These are phyloP conservation scores for Penicillium sp. DNA, from an alignment of 2,329 filamentous ascomycete species.

Conservation along the genomic window DNA sequence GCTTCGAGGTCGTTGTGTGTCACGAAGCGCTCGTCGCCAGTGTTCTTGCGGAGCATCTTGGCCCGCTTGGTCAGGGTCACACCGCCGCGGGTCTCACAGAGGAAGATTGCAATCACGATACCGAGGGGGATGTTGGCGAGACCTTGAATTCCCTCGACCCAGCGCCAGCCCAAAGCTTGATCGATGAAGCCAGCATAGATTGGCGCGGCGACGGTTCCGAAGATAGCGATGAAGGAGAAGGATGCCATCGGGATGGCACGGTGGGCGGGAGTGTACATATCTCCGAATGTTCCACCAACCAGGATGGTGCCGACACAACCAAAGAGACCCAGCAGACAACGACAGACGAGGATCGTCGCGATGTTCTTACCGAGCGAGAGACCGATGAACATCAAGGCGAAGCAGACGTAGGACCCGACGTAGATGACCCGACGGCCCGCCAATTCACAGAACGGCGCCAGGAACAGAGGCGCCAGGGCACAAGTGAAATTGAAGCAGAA, in stretches of 20 bases:
- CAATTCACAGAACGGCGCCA: conserved; percentile 56
- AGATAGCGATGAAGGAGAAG: conserved; percentile 55
- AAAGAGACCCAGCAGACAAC: conserved; percentile 54
- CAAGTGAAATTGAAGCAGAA: conserved; percentile 57
- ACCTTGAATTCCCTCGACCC: conserved; percentile 59
- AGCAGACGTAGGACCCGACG: conserved; percentile 51
- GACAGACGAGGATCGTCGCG: conserved; percentile 53
- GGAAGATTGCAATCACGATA: conserved; percentile 49
- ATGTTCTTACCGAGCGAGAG: conserved; percentile 55
- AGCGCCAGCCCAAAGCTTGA: conserved; percentile 57
- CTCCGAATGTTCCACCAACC: conserved; percentile 55
- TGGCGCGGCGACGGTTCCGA: conserved; percentile 58
- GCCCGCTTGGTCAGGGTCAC: conserved; percentile 56
- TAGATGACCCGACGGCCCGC: conserved; percentile 55
- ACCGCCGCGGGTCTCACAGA: conserved; percentile 54
- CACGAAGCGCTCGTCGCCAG: conserved; percentile 56
- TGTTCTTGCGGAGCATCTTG: conserved; percentile 51
- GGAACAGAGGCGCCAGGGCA: conserved; percentile 52
- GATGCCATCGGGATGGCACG: conserved; percentile 54
- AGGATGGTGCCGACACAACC: conserved; percentile 57
- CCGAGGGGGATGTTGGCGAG: conserved; percentile 56
- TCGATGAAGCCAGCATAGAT: conserved; percentile 61
- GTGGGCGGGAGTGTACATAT: conserved; percentile 54
- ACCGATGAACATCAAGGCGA: conserved; percentile 54
- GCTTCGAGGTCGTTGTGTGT: conserved; percentile 57